Conservation (phyloP, 2,329 filamentous ascomycete genomes). For the Dothiorella sarmentorum region DNA sequence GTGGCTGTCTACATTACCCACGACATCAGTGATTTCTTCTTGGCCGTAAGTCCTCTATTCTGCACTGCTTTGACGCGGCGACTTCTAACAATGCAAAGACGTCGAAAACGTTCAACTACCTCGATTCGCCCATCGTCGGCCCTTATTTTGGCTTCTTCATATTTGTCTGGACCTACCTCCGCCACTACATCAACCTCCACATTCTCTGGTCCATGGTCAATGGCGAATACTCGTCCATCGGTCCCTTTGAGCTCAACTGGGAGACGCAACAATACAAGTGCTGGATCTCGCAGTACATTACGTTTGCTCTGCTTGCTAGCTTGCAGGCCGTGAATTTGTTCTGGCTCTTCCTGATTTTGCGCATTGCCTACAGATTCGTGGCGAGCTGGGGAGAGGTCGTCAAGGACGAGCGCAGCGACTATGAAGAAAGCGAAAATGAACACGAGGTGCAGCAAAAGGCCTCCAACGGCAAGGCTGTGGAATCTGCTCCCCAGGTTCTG, state of each 20-base stretch:
- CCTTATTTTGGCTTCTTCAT: slow-evolving; percentile 86
- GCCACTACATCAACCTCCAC: slow-evolving; percentile 77
- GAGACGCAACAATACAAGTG: slow-evolving; percentile 75
- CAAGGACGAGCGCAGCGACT: slow-evolving; percentile 70
- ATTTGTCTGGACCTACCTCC: slow-evolving; percentile 80
- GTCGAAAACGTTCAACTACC: slow-evolving; percentile 87
- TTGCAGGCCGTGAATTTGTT: slow-evolving; percentile 76
- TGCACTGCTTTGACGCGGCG: neutral
- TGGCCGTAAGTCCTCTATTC: slow-evolving; percentile 63
- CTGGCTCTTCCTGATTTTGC: slow-evolving; percentile 74
- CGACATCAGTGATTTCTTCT: slow-evolving; percentile 93
- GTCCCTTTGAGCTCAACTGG: slow-evolving; percentile 75
- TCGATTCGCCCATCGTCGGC: slow-evolving; percentile 72
- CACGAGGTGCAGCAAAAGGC: neutral
- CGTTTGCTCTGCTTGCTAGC: slow-evolving; percentile 59
- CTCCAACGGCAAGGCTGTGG: slow-evolving; percentile 12
- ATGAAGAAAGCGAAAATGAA: slow-evolving; percentile 41
- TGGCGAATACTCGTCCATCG: slow-evolving; percentile 66
- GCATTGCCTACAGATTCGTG: slow-evolving; percentile 70
- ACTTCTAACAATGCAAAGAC: slow-evolving; percentile 53
- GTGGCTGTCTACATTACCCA: slow-evolving; percentile 91
- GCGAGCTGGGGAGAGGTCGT: slow-evolving; percentile 51
- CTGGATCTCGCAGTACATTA: slow-evolving; percentile 65
- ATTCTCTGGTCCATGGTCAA: slow-evolving; percentile 74
- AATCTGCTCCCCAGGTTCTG: slow-evolving; percentile 25